These are phyloP conservation scores for Conticribra guillardii DNA, from an alignment of 108 stramenopile genomes.

Conservation along the genomic window DNA sequence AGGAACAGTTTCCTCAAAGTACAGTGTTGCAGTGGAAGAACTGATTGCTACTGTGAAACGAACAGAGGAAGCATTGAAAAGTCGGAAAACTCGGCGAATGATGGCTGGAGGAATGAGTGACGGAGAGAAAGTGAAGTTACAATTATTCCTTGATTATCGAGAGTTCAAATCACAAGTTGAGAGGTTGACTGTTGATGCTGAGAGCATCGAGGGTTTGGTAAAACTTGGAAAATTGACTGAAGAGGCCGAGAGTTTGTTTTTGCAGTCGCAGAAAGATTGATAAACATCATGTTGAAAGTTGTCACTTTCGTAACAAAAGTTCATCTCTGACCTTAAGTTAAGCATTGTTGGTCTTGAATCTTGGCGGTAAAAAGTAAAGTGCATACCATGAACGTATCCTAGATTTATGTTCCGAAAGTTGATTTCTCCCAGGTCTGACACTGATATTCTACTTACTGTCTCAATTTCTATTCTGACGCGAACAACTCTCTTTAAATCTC, in stretches of 20 bases:
- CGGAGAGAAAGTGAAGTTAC: constrained; percentile 90
- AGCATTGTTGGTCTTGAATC: no score
- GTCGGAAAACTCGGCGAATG: constrained; percentile 64
- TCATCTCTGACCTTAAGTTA: no score
- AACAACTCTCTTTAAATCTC: no score
- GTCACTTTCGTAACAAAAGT: neutral
- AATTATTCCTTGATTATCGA: constrained; percentile 76
- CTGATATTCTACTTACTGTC: no score
- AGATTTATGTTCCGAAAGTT: no score
- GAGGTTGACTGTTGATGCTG: constrained; percentile 63
- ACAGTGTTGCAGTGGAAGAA: constrained; percentile 79
- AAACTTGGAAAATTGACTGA: constrained; percentile 67
- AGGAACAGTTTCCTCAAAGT: constrained; percentile 62
- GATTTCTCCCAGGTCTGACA: no score
- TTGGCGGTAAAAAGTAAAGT: no score
- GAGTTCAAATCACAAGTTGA: constrained; percentile 58
- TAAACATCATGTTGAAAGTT: no score
- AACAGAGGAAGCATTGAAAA: constrained; percentile 86
- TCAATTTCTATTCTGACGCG: no score
- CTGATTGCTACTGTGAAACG: constrained; percentile 80
- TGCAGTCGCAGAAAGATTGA: constrained; percentile 4
- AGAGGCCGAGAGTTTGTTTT: constrained; percentile 55
- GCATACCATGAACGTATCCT: no score
- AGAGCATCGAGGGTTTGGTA: constrained; percentile 61
- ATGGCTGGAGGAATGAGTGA: constrained; percentile 89